Evolutionary conservation across 805 yeast genomes (phyloP), one percentile per base, ranked within the genome.

Genomic region (Kregervanrija delftensis): DNA sequence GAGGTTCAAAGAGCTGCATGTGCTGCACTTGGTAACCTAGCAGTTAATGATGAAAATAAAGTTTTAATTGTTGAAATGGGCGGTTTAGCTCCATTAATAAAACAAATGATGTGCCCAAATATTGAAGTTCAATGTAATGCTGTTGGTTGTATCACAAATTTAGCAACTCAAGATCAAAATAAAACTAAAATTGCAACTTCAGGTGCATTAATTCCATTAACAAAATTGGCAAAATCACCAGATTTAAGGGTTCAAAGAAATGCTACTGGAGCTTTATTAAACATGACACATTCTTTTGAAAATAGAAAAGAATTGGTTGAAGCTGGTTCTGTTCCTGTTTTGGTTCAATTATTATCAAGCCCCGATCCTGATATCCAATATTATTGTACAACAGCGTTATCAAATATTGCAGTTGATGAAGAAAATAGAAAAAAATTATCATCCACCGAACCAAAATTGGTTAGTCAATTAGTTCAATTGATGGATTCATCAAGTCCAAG

Each of bases 61-160:
- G 76, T 86, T 13, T 73, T 93, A 42, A 91, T 93, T 49, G 98
- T 95, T 13, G 96, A 91, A 59, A 88, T 93, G 96, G 98, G 98
- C 30, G 99, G 98, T 2, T 76, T 93, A 46, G 96, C 90, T 51
- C 98, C 98, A 5, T 76, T 93, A 39, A 93, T 93, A 56, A 83
- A 95, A 64, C 99, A 93, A 68, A 93, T 93, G 99, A 84, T 88
- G 84, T 84, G 95, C 36, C 79, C 93, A 44, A 93, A 93, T 59
- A 95, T 93, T 47, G 99, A 93, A 65, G 98, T 93, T 35, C 99
- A 93, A 68, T 93, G 99, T 66, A 93, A 93, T 62, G 99, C 99
- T 2, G 99, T 93, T 46, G 99, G 99, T 13, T 93, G 99, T 64
- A 90, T 93, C 60, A 93, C 99, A 33, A 93, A 93, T 62, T 77